A percentile compares a stretch with the other conserved stretches of the same genome.
Evolutionary conservation across 257 asterid genomes (phyloP).

Genomic region (Orobanche coerulescens): DNA sequence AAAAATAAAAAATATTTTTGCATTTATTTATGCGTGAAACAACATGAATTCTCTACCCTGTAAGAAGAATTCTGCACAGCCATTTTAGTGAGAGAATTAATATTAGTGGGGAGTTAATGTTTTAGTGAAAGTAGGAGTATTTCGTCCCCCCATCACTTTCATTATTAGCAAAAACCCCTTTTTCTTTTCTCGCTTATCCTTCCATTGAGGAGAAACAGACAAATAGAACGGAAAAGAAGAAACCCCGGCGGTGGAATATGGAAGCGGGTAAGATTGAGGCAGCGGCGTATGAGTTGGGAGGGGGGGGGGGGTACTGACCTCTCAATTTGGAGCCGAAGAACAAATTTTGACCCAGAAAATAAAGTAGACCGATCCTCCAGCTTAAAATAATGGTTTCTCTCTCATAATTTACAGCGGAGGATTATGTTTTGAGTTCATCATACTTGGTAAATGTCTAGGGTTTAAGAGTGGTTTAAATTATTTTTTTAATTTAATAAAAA

Average conservation of each 20-base stretch:
- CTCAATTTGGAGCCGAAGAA: constrained; percentile 17
- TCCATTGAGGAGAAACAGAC: constrained; percentile 17
- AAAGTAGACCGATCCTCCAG: no score
- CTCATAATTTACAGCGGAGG: no score
- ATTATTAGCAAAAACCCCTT: constrained; percentile 5
- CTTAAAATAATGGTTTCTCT: no score
- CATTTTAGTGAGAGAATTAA: constrained; percentile 41
- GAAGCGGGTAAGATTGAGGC: no score
- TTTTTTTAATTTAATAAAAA: no score
- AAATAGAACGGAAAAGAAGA: neutral
- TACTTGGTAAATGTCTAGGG: no score
- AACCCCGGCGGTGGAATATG: neutral
- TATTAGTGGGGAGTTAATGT: constrained; percentile 21
- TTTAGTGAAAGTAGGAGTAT: constrained; percentile 31
- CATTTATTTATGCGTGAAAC: neutral
- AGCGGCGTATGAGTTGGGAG: neutral
- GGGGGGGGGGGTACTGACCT: constrained; percentile 26
- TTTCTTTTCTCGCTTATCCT: neutral
- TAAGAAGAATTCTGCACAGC: constrained; percentile 54
- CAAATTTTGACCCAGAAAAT: neutral
- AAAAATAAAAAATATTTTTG: no score
- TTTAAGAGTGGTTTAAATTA: no score
- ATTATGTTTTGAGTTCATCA: no score
- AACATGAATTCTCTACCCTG: constrained; percentile 34
- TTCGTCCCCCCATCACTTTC: constrained; percentile 31